Percentiles rank a stretch among this genome's conserved stretches.
These are phyloP conservation scores for Cladosporium halotolerans DNA, from an alignment of 2,329 filamentous ascomycete genomes.

Conservation along the genomic window DNA sequence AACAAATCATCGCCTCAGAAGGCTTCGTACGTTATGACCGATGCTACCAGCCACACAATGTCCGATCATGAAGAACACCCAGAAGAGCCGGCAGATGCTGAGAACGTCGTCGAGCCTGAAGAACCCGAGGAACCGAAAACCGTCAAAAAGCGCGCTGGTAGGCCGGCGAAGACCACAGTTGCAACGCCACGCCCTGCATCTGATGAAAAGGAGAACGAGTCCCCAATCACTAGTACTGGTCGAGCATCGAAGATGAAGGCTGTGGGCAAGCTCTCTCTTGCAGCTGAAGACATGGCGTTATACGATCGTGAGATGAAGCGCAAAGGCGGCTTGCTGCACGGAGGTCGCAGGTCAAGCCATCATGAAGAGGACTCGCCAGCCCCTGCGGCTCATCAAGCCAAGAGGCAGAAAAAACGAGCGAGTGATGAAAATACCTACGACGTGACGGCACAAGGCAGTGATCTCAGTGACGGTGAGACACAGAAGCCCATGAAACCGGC, in stretches of 20 bases:
- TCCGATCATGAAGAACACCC: neutral
- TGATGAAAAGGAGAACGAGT: slow-evolving; percentile 70
- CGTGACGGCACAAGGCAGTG: slow-evolving; percentile 37
- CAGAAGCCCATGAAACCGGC: slow-evolving; percentile 42
- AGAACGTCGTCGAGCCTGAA: slow-evolving; percentile 18
- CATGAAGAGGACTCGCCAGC: slow-evolving; percentile 36
- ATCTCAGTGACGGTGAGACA: slow-evolving; percentile 41
- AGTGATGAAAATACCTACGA: slow-evolving; percentile 35
- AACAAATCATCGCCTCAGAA: slow-evolving; percentile 21
- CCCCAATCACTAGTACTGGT: slow-evolving; percentile 64
- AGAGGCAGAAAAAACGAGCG: slow-evolving; percentile 29
- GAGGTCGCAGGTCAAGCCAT: slow-evolving; percentile 42
- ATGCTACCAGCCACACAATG: slow-evolving; percentile 6
- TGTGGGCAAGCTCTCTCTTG: slow-evolving; percentile 64
- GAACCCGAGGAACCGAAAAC: slow-evolving; percentile 16
- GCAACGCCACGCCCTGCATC: slow-evolving; percentile 23
- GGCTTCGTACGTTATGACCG: slow-evolving; percentile 13
- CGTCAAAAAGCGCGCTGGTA: slow-evolving; percentile 23
- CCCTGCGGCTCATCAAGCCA: slow-evolving; percentile 12
- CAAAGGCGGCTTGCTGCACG: slow-evolving; percentile 58
- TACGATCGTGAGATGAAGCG: slow-evolving; percentile 94
- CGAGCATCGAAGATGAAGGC: slow-evolving; percentile 87
- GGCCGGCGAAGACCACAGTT: slow-evolving; percentile 19
- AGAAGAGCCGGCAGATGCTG: slow-evolving; percentile 15
- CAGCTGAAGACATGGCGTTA: slow-evolving; percentile 77